Evolutionary conservation across 2,329 filamentous ascomycete genomes (phyloP).

Genomic region (Ophiostoma novo-ulmi): DNA sequence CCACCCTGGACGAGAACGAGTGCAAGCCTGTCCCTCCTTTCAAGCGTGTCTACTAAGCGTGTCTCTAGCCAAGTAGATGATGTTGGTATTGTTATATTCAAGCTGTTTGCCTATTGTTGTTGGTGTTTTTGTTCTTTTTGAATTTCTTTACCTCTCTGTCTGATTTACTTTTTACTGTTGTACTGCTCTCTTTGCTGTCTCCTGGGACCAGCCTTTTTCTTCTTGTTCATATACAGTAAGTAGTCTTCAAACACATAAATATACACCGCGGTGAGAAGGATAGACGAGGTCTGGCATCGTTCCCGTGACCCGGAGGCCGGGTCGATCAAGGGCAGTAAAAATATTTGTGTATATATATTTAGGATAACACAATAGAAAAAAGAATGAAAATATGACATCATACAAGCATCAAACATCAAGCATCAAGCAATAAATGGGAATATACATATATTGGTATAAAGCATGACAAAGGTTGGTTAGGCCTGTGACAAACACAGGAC

Average conservation of each 20-base stretch:
- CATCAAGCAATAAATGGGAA: neutral
- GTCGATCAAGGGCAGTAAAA: constrained; percentile 11
- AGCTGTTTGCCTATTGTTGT: constrained; percentile 1
- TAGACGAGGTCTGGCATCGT: neutral
- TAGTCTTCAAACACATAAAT: constrained; percentile 2
- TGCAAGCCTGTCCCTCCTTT: constrained; percentile 95
- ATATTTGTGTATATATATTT: constrained; percentile 16
- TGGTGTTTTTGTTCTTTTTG: neutral
- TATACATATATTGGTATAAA: neutral
- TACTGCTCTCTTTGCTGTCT: constrained; percentile 13
- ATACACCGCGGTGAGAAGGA: constrained; percentile 11
- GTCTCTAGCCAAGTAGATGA: neutral
- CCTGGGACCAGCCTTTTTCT: neutral
- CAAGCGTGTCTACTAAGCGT: constrained; percentile 77
- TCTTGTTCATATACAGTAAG: neutral
- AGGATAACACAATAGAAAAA: constrained; percentile 22
- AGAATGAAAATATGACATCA: constrained; percentile 19
- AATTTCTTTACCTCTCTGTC: neutral
- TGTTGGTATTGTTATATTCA: neutral
- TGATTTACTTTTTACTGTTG: neutral
- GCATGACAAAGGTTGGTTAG: neutral
- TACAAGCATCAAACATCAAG: neutral
- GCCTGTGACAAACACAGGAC: neutral
- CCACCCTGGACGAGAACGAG: constrained; percentile 88
- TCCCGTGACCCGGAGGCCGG: neutral